Conservation (phyloP, 768 basidiomycete genomes). For the Kwoniella dejecticola region DNA sequence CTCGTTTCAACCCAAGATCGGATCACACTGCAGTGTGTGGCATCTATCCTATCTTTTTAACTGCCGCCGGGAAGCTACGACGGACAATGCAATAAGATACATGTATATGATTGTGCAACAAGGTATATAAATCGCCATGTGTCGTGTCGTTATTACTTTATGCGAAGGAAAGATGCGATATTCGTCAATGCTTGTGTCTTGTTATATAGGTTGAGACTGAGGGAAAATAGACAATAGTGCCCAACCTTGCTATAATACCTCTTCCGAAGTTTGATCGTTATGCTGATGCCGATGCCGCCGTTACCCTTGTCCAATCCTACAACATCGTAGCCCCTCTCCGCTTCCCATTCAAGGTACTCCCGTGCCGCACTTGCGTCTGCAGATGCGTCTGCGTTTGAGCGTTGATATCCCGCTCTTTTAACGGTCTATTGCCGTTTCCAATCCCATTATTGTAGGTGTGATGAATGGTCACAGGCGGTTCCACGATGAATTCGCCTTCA, state of each 20-base stretch:
- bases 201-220: no score
- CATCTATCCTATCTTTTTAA: no score
- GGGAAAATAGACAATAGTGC: no score
- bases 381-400: no score
- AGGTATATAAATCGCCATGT: not conserved
- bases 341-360: not conserved
- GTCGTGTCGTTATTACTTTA: not conserved
- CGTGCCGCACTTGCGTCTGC: not conserved
- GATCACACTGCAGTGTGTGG: no score
- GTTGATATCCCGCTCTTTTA: slow-evolving; percentile 23
- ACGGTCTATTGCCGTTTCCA: slow-evolving; percentile 5
- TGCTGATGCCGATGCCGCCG: no score
- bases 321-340: not conserved
- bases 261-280: no score
- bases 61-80: no score
- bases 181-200: not conserved
- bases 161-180: not conserved
- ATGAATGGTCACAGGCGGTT: not conserved
- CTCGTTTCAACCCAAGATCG: no score
- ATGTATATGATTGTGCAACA: slow-evolving; percentile 10
- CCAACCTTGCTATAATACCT: no score
- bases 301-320: no score
- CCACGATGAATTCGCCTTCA: slow-evolving; percentile 11
- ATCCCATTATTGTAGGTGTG: not conserved
- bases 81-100: not conserved